Evolutionary conservation across 768 basidiomycete species (phyloP).

Genomic region (Tricholoma matsutake): DNA sequence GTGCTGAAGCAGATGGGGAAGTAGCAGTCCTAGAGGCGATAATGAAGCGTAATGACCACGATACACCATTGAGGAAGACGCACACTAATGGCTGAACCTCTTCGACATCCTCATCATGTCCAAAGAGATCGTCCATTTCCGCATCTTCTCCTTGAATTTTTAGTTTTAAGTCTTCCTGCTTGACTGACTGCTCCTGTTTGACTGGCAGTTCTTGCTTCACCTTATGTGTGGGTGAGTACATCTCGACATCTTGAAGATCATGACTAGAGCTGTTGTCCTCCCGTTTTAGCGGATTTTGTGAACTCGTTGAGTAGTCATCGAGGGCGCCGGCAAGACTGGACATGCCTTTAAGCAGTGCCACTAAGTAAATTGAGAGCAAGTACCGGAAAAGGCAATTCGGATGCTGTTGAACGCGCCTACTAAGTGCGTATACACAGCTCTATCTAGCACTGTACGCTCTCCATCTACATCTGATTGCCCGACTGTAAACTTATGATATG

Average conservation of each 20-base stretch:
- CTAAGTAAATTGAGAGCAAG: background rate
- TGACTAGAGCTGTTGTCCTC: conserved; percentile 7
- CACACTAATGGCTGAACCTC: conserved; percentile 52
- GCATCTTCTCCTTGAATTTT: conserved; percentile 28
- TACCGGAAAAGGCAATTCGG: conserved; percentile 3
- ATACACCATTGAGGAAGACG: conserved; percentile 13
- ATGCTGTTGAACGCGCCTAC: conserved; percentile 3
- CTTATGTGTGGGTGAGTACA: conserved; percentile 23
- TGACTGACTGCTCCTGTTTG: background rate
- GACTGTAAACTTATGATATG: conserved; percentile 5
- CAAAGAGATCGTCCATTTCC: conserved; percentile 79
- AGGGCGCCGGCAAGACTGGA: conserved; percentile 61
- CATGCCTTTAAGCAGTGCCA: conserved; percentile 30
- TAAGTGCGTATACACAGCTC: background rate
- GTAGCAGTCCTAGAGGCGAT: conserved; percentile 26
- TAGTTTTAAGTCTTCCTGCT: background rate
- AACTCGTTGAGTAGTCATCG: conserved; percentile 27
- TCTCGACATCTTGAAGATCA: conserved; percentile 38
- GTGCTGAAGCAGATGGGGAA: conserved; percentile 48
- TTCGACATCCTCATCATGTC: conserved; percentile 58
- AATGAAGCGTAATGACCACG: background rate
- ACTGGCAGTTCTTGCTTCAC: background rate
- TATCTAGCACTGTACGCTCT: background rate
- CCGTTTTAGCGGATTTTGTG: conserved; percentile 6
- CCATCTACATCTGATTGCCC: conserved; percentile 7